Base-by-base conservation (phyloP, 2,329 filamentous ascomycete genomes). In the Verticillium albo-atrum region DNA sequence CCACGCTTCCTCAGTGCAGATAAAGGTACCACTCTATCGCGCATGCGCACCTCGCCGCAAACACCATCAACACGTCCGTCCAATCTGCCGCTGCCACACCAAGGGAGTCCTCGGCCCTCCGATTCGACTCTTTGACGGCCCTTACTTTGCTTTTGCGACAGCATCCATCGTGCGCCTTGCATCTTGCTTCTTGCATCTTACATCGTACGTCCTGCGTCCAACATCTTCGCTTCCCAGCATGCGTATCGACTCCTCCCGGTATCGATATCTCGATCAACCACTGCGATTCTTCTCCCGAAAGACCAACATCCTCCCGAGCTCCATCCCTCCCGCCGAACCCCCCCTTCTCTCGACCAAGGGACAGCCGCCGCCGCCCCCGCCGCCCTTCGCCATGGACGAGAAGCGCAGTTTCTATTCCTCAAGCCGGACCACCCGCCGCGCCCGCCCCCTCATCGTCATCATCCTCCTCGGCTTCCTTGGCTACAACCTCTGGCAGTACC, bases 301-400 rank as follows among this genome's bases (percentile, higher is more conserved):
- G n/a, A 47, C 42, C 10, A 14, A 32, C 42, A 23, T 9, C 42
- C 42, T 47, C n/a, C 20, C 42, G 20, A 23, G 17, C n/a, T n/a
- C 42, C 42, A 47, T 47, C 42, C 42, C 42, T 47, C n/a, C 42
- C 20, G 4, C 10, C 42, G n/a, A 23, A 3, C 20, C n/a, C 7
- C 20, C 30, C 30, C 20, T 20, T n/a, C 42, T 42, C 15, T 3
- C 42, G 20, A 47, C n/a, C 20, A 47, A 47, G 14, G 32, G 20
- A 42, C 34, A 23, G 15, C 28, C 6, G 12, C 37, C 7, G 3
- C 23, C 37, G 37, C 37, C 9, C 2, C 37, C 37, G 5, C 37
- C 10, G 14, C 23, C 20, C 47, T 17, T 28, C 28, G 51, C 55
- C 25, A 64, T 64, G 62, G 62, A 64, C 37, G 62, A 61, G 61